Base-by-base conservation (phyloP, 148 eudicot genomes). In the Polygonum aviculare region DNA sequence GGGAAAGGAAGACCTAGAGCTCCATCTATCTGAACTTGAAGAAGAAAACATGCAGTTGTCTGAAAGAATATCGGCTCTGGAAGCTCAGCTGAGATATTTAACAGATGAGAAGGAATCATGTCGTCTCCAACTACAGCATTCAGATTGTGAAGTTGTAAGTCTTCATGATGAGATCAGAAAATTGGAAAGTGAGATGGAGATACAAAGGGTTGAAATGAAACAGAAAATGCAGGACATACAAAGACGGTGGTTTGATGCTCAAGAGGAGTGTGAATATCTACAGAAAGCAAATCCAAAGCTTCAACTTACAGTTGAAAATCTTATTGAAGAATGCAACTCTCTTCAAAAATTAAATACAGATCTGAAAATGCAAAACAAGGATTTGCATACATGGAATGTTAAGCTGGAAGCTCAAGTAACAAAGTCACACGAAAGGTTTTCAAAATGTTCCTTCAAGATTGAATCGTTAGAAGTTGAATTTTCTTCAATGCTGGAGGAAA, bases 311-410 rank as follows among this genome's bases (percentile, higher is more conserved):
- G 78, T 81, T 57, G 86, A 81, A 75, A 87, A 74, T 82, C 91
- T 93, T 54, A 76, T 73, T 45, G 89, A 85, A 71, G 92, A 88
- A 79, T 81, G 82, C 59, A 75, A 75, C 76, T 69, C 81, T 33
- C 90, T 90, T 82, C 88, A 89, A 75, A 90, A 86, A 72, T 72
- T 75, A 62, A 86, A 91, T 65, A 87, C 79, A 69, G 90, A 87
- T 69, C 78, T 91, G 83, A 86, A 79, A 81, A 77, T 81, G 84
- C 86, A 87, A 74, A 90, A 86, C 48, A 55, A 71, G 41, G 92
- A 90, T 69, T 75, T 90, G 82, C 82, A 83, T 72, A 75, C 83
- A 12, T 84, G 51, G 19, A 82, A 83, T 60, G 55, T 79, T 47
- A 73, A 48, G 73, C 51, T 90, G 84, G 97, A 85, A 77, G 79